Base-by-base conservation (phyloP, 768 basidiomycete genomes). In the Amanita rimosa region DNA sequence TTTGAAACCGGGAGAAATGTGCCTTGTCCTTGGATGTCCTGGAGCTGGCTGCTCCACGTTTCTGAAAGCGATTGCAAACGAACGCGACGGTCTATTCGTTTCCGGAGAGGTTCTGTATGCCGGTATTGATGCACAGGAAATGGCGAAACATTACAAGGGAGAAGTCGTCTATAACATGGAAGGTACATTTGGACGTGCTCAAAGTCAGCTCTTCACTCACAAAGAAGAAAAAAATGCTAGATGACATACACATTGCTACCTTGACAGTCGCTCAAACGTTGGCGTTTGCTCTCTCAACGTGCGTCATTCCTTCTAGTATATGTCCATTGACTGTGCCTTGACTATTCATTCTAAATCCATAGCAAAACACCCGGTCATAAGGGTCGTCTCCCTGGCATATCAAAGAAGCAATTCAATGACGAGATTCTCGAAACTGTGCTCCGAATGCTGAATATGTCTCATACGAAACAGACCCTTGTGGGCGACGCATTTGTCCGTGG, bases 401-500 rank as follows among this genome's bases (percentile, higher is more conserved):
- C 80, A 6, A 67, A 76, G 36, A 73, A 78, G 48, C 68, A 81
- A 19, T 84, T 81, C 53, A 67, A 76, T 49, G 60, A 65, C 0
- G 62, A 74, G 53, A 71, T 89, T 11, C 70, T 78, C 29, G 73
- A 82, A 17, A 72, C 79, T 56, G 67, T 86, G 51, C 68, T 92
- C 17, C 72, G 74, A 39, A 83, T 91, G 76, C 80, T 94, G 50
- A 91, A 91, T 58, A 85, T 95, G 58, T 71, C 73, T 6, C 89
- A 94, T 65, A 93, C 89, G 45, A 66, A 64, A 49, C 65, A 76
- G 49, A 94, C 91, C 4, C 78, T 86, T 0, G 81, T 95, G 35
- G 93, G 93, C 0, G 81, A 92, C 58, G 89, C 87, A 52, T 89
- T 85, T 56, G 82, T 95, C 6, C 83, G 83, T 13, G 85, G 85